phyloP scores from a whole-genome alignment of 345 rosid genomes.

The Sonneratia alba region DNA sequence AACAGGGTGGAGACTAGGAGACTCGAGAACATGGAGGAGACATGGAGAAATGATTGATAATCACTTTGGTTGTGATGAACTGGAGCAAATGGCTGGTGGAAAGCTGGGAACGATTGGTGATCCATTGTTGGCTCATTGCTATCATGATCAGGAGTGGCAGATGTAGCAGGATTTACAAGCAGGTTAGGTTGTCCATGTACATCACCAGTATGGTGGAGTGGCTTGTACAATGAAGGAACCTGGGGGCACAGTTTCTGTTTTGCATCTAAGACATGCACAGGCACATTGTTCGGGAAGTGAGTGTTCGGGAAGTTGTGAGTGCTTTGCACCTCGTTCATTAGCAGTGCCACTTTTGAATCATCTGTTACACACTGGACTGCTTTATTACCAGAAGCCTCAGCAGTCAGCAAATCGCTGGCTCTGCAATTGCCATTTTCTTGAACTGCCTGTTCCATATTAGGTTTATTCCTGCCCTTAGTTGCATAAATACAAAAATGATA shows the following conservation, averaged over 20 bases:
- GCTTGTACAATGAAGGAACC: slow-evolving; percentile 36
- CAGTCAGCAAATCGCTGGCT: slow-evolving; percentile 31
- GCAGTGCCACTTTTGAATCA: slow-evolving; percentile 18
- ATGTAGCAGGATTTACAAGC: slow-evolving; percentile 37
- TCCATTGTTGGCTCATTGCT: slow-evolving; percentile 28
- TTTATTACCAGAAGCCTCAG: slow-evolving; percentile 27
- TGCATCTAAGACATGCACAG: slow-evolving; percentile 52
- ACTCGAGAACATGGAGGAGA: slow-evolving; percentile 65
- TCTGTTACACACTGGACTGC: slow-evolving; percentile 24
- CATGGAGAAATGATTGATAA: slow-evolving; percentile 56
- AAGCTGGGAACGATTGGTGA: slow-evolving; percentile 43
- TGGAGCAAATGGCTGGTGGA: slow-evolving; percentile 41
- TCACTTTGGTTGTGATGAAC: slow-evolving; percentile 48
- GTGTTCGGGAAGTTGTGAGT: slow-evolving; percentile 62
- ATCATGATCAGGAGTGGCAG: slow-evolving; percentile 43
- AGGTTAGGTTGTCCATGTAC: slow-evolving; percentile 29
- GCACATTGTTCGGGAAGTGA: slow-evolving; percentile 38
- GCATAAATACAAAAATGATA: not conserved
- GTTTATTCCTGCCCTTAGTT: slow-evolving; percentile 12
- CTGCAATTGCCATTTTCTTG: slow-evolving; percentile 39
- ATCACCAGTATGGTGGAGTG: slow-evolving; percentile 40
- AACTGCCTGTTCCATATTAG: slow-evolving; percentile 34
- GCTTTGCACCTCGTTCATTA: slow-evolving; percentile 36
- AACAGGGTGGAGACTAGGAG: slow-evolving; percentile 56
- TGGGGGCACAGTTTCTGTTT: slow-evolving; percentile 34